Conservation (phyloP, 2,329 filamentous ascomycete species). For the Truncatella angustata region DNA sequence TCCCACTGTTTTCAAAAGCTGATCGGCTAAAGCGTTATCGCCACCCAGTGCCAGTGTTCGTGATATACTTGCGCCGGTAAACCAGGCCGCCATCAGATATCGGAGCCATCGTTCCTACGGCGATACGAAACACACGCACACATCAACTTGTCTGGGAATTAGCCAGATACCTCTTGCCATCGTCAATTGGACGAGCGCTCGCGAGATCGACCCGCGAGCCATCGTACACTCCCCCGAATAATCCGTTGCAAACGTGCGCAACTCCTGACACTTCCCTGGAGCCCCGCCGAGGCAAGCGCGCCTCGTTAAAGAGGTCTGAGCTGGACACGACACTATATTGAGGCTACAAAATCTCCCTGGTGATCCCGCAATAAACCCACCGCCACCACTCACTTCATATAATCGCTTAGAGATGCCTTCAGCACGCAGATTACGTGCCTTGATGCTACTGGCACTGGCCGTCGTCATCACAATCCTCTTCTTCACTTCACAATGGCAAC, state of each 20-base stretch:
- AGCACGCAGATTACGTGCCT: slow-evolving; percentile 65
- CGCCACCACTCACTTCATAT: neutral
- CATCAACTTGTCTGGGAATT: too few species aligned
- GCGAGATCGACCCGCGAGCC: neutral
- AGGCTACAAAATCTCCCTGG: too few species aligned
- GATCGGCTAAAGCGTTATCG: too few species aligned
- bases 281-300: neutral
- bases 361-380: neutral
- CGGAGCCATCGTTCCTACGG: too few species aligned
- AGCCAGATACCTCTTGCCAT: neutral
- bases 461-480: slow-evolving; percentile 69
- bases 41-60: too few species aligned
- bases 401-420: slow-evolving; percentile 57
- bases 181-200: slow-evolving; percentile 1
- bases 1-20: too few species aligned
- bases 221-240: neutral
- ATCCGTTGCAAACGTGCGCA: neutral
- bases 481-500: slow-evolving; percentile 62
- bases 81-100: too few species aligned
- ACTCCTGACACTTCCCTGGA: slow-evolving; percentile 2
- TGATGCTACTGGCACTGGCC: slow-evolving; percentile 63
- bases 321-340: too few species aligned
- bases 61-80: too few species aligned
- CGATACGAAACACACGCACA: too few species aligned
- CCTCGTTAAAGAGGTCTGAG: neutral